Percentiles rank a stretch among this genome's conserved stretches.
Conservation (phyloP, 495 filamentous ascomycete species). For the Umbilicaria muhlenbergii region DNA sequence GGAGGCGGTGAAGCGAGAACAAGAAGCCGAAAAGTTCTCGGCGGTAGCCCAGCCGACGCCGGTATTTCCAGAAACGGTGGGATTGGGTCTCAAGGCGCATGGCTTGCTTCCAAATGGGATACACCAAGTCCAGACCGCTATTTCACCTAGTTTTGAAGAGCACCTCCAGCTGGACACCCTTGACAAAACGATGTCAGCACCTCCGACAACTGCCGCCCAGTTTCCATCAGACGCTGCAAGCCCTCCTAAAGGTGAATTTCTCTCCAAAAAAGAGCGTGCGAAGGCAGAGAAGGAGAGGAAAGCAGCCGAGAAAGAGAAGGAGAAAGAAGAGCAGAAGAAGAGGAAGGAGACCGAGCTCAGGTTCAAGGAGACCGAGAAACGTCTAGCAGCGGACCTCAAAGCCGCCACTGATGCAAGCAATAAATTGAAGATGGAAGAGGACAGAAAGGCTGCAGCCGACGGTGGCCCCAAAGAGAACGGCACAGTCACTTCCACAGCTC, state of each 20-base stretch:
- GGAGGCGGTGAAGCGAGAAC: constrained; percentile 72
- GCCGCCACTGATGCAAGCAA: constrained; percentile 43
- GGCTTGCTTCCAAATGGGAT: constrained; percentile 11
- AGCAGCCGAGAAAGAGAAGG: constrained; percentile 49
- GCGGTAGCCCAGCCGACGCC: constrained; percentile 1
- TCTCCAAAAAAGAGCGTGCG: constrained; percentile 28
- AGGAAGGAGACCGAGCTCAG: constrained; percentile 44
- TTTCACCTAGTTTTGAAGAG: constrained; percentile 7
- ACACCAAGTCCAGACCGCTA: constrained; percentile 10
- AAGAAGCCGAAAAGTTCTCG: constrained; percentile 52
- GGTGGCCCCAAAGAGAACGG: constrained; percentile 20
- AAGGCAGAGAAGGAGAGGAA: constrained; percentile 51
- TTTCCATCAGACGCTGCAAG: constrained; percentile 20
- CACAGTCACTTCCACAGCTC: constrained; percentile 19
- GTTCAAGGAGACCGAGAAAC: constrained; percentile 31
- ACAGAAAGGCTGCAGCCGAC: constrained; percentile 20
- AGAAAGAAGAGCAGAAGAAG: constrained; percentile 47
- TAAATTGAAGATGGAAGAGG: constrained; percentile 32
- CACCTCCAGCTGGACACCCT: constrained; percentile 3
- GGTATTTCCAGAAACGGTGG: constrained; percentile 3
- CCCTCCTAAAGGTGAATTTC: constrained; percentile 26
- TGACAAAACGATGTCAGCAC: constrained; percentile 9
- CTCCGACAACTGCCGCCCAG: constrained; percentile 2
- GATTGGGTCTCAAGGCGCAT: constrained; percentile 12
- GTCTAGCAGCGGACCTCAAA: constrained; percentile 42